Conservation (phyloP, 306 rosid genomes). For the Fagus crenata region DNA sequence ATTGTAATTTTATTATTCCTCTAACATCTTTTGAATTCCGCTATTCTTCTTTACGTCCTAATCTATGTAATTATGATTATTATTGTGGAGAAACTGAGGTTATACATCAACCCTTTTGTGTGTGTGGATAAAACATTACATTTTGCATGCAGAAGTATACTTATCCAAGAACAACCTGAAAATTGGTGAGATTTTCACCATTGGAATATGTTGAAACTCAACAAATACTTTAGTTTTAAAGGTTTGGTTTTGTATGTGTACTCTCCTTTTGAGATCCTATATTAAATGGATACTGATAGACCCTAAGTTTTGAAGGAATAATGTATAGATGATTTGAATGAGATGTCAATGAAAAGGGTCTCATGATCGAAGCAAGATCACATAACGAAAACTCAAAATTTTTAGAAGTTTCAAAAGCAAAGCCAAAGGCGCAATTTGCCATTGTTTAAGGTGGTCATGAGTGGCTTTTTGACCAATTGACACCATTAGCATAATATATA, state of each 20-base stretch:
- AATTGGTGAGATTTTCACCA: too few relatives aligned
- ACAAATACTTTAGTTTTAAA: neutral
- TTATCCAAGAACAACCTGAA: neutral
- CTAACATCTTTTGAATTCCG: too few relatives aligned
- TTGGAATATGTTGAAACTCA: neutral
- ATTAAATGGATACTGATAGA: neutral
- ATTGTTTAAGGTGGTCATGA: neutral
- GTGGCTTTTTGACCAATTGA: conserved; percentile 7
- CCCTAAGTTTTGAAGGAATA: neutral
- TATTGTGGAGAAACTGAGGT: too few relatives aligned
- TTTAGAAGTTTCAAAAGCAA: neutral
- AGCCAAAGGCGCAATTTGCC: neutral
- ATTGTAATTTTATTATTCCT: too few relatives aligned
- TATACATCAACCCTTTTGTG: too few relatives aligned
- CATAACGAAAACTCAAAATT: too few relatives aligned
- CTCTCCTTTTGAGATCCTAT: neutral
- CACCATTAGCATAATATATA: neutral
- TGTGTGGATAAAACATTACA: neutral
- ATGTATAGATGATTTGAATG: neutral
- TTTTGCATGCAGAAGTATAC: neutral
- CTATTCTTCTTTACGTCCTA: too few relatives aligned
- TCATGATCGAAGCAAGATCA: neutral
- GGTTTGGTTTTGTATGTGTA: neutral
- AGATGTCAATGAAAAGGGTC: neutral
- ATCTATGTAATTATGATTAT: too few relatives aligned